Percentiles rank a stretch among this genome's conserved stretches.
Conservation (phyloP, 257 asterid species). For the Leptodermis oblonga region DNA sequence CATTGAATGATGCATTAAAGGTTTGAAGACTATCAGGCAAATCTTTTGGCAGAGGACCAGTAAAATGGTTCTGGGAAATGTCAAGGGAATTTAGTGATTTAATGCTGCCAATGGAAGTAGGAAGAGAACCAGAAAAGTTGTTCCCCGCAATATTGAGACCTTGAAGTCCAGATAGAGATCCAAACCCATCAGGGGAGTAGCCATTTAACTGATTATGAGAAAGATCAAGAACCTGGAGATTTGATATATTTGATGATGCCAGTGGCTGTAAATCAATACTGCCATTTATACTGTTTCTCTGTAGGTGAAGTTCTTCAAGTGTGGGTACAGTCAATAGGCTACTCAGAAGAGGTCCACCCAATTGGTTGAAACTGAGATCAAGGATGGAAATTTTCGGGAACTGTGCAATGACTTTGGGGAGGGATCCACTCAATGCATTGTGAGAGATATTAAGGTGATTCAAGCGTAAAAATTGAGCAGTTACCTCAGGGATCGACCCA, state of each 20-base stretch:
- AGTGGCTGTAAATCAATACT: conserved; percentile 52
- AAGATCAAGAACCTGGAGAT: conserved; percentile 59
- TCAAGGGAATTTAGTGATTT: conserved; percentile 48
- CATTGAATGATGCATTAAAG: conserved; percentile 77
- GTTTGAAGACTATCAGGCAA: conserved; percentile 55
- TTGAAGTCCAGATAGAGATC: conserved; percentile 52
- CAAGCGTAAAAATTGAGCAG: conserved; percentile 77
- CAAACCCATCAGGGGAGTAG: conserved; percentile 58
- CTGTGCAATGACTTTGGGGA: conserved; percentile 52
- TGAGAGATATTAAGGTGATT: conserved; percentile 70
- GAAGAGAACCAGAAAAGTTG: conserved; percentile 70
- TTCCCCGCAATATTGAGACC: conserved; percentile 60
- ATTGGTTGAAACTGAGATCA: conserved; percentile 81
- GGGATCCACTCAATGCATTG: conserved; percentile 57
- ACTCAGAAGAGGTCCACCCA: conserved; percentile 60
- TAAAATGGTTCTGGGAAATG: conserved; percentile 61
- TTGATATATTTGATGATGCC: conserved; percentile 41
- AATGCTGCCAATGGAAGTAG: conserved; percentile 51
- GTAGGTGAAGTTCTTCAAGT: conserved; percentile 67
- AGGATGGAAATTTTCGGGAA: conserved; percentile 69
- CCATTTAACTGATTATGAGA: conserved; percentile 60
- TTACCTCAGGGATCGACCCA: conserved; percentile 70
- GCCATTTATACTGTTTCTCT: conserved; percentile 58
- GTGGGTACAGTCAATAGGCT: conserved; percentile 58
- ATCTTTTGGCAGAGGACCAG: conserved; percentile 67